Percentiles rank a stretch among this genome's conserved stretches.
Evolutionary conservation across 148 eudicot species (phyloP).

Genomic region (Hydrangea macrophylla): DNA sequence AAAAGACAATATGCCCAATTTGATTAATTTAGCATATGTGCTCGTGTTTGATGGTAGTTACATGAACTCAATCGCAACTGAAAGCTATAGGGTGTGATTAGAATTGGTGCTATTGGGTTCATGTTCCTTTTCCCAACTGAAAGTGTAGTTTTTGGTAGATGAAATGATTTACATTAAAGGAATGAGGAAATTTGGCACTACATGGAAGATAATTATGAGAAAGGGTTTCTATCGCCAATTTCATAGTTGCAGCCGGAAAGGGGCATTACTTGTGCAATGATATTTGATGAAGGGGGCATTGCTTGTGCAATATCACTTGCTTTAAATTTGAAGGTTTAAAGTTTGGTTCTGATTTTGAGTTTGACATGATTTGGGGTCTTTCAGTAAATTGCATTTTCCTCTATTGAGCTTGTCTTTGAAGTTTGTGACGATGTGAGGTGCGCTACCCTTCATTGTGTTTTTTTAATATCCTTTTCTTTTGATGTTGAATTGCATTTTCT

Average conservation of each 20-base stretch:
- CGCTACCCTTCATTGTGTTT: background rate
- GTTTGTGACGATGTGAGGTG: background rate
- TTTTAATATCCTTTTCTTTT: conserved; percentile 3
- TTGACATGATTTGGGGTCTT: background rate
- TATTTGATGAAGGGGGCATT: background rate
- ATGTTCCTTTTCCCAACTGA: background rate
- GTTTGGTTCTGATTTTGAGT: background rate
- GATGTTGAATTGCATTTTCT: background rate
- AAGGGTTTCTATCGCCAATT: no score
- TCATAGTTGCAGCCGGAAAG: no score
- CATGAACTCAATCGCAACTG: background rate
- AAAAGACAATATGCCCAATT: background rate
- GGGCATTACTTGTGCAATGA: no score
- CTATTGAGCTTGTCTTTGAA: background rate
- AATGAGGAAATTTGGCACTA: no score
- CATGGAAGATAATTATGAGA: no score
- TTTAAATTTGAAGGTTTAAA: background rate
- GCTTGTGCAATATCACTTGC: background rate
- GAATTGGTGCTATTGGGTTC: background rate
- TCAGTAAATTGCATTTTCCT: background rate
- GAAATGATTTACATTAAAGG: no score
- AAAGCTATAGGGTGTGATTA: background rate
- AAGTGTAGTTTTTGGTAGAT: no score
- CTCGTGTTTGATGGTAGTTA: background rate
- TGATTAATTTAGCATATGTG: background rate